Evolutionary conservation across 1,284 basidiomycete species (phyloP).

Genomic region (Tremellales sp.): DNA sequence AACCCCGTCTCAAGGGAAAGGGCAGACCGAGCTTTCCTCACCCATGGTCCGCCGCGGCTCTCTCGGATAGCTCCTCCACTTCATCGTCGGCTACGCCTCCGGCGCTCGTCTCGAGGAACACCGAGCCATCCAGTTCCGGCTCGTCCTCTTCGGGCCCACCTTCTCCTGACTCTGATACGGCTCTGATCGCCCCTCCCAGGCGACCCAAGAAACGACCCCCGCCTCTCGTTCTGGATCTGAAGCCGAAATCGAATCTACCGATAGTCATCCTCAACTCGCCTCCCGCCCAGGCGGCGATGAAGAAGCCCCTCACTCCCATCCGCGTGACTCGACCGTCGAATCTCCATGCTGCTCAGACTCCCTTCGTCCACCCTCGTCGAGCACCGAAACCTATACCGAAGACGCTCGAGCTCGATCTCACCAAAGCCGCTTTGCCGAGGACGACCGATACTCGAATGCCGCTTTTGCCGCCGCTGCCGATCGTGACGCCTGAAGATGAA

Average conservation of each 20-base stretch:
- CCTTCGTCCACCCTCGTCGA: slow-evolving; percentile 22
- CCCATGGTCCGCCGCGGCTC: neutral
- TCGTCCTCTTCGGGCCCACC: neutral
- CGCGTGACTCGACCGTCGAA: neutral
- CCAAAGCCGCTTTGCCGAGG: slow-evolving; percentile 1
- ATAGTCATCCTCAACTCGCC: neutral
- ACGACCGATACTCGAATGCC: neutral
- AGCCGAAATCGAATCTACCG: neutral
- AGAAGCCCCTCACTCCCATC: neutral
- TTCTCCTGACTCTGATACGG: neutral
- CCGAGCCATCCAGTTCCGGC: neutral
- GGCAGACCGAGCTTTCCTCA: neutral
- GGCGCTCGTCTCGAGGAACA: neutral
- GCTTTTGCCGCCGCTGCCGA: neutral
- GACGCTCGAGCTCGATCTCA: neutral
- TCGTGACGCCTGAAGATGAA: neutral
- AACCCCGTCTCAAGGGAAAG: neutral
- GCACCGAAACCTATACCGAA: slow-evolving; percentile 13
- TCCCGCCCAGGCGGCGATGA: neutral
- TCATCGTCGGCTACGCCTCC: neutral
- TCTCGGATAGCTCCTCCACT: neutral
- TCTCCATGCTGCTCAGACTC: slow-evolving; percentile 12
- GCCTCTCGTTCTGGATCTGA: slow-evolving; percentile 4
- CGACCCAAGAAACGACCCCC: slow-evolving; percentile 6
- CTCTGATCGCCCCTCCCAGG: neutral